These are phyloP conservation scores for Paxillus involutus DNA, from an alignment of 768 basidiomycete genomes.

Conservation along the genomic window DNA sequence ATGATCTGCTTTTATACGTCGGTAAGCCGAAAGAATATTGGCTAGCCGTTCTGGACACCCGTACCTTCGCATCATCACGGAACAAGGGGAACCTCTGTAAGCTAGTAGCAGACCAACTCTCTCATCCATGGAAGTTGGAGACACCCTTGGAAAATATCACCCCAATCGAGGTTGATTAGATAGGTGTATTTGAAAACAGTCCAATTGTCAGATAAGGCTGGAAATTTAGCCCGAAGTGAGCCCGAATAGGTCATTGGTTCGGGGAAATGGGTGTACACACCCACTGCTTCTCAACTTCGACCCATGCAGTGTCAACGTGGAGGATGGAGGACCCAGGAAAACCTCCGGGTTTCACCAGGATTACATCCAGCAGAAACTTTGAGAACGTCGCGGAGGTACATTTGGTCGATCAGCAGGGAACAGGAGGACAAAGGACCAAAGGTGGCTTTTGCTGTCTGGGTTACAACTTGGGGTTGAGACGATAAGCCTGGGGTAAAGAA, in stretches of 20 bases:
- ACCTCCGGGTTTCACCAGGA: neutral
- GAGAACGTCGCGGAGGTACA: neutral
- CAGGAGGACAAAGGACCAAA: too few relatives aligned
- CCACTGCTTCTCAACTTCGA: neutral
- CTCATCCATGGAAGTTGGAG: constrained; percentile 7
- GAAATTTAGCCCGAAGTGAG: neutral
- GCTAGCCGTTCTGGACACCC: neutral
- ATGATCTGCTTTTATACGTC: constrained; percentile 16
- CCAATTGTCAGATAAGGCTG: neutral
- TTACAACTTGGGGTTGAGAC: neutral
- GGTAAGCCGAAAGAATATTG: constrained; percentile 1
- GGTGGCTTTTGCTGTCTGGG: neutral
- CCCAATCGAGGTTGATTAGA: constrained; percentile 5
- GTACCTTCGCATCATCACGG: constrained; percentile 4
- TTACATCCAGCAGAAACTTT: neutral
- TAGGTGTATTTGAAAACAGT: neutral
- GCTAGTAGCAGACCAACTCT: neutral
- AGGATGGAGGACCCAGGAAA: neutral
- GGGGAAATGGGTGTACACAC: neutral
- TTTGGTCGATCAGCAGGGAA: neutral
- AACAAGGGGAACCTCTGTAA: neutral
- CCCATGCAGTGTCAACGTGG: neutral
- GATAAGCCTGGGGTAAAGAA: neutral
- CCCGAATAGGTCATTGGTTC: neutral
- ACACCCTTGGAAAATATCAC: neutral